These are phyloP conservation scores for Solanum hybrid DNA, from an alignment of 305 asterid genomes.

Conservation along the genomic window DNA sequence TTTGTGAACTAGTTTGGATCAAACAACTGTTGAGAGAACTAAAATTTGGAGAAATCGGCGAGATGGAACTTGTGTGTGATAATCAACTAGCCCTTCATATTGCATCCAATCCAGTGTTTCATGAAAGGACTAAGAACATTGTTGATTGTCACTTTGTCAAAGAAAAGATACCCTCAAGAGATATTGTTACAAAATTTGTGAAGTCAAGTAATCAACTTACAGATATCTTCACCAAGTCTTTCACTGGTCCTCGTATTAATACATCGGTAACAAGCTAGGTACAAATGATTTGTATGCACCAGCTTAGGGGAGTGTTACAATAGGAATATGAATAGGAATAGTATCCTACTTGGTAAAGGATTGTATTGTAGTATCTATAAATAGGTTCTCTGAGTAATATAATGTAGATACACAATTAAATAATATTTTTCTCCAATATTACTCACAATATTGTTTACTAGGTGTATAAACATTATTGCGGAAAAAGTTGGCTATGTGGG, in stretches of 20 bases:
- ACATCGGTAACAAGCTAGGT: neutral
- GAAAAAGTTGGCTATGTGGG: neutral
- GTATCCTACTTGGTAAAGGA: neutral
- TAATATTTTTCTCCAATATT: neutral
- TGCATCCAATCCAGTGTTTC: neutral
- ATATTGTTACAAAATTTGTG: neutral
- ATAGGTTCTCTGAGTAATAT: neutral
- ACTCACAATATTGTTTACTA: neutral
- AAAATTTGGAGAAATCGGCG: neutral
- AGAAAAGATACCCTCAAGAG: neutral
- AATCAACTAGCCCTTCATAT: neutral
- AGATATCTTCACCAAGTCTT: neutral
- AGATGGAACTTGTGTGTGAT: neutral
- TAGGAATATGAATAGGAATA: neutral
- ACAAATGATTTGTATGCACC: neutral
- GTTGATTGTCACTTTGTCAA: neutral
- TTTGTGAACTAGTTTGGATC: neutral
- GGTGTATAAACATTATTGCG: neutral
- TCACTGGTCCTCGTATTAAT: neutral
- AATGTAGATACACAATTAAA: neutral
- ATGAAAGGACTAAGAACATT: neutral
- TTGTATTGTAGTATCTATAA: neutral
- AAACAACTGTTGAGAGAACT: neutral
- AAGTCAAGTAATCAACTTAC: neutral
- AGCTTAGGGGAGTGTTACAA: neutral